phyloP scores from a whole-genome alignment of 495 filamentous ascomycete genomes.

The Aspergillus conjunctus region DNA sequence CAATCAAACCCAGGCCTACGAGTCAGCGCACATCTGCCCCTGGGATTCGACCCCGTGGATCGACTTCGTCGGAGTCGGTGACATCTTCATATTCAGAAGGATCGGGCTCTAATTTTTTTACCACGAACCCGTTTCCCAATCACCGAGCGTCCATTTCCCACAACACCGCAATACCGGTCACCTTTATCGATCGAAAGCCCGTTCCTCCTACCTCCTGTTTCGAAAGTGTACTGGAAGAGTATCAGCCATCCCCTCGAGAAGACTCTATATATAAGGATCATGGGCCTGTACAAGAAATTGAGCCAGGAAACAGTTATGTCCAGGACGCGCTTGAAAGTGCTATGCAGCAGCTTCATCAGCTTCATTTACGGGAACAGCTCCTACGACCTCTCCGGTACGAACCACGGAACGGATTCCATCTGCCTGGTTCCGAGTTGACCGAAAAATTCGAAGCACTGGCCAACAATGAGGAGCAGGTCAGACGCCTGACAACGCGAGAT shows the following conservation, averaged over 20 bases:
- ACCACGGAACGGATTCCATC: slow-evolving; percentile 35
- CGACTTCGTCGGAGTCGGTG: slow-evolving; percentile 28
- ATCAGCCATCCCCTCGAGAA: slow-evolving; percentile 8
- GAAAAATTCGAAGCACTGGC: slow-evolving; percentile 29
- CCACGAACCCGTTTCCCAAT: slow-evolving; percentile 9
- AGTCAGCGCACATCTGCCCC: not conserved
- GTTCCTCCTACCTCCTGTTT: slow-evolving; percentile 3
- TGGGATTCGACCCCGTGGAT: slow-evolving; percentile 6
- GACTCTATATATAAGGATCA: slow-evolving; percentile 6
- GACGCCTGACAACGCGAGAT: slow-evolving; percentile 34
- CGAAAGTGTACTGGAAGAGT: slow-evolving; percentile 2
- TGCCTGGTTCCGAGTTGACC: slow-evolving; percentile 29
- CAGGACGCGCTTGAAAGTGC: slow-evolving; percentile 33
- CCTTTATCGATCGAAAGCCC: not conserved
- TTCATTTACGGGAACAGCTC: slow-evolving; percentile 33
- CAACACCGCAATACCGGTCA: not conserved
- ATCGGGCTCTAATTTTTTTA: slow-evolving; percentile 14
- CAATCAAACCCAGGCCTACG: not conserved
- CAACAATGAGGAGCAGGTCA: slow-evolving; percentile 30
- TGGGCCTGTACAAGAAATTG: slow-evolving; percentile 2
- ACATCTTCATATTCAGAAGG: slow-evolving; percentile 25
- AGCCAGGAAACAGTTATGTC: slow-evolving; percentile 22
- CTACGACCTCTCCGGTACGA: slow-evolving; percentile 36
- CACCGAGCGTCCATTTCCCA: not conserved
- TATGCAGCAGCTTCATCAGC: slow-evolving; percentile 36